These are phyloP conservation scores for Penicillium decumbens DNA, from an alignment of 2,329 filamentous ascomycete genomes.

Conservation along the genomic window DNA sequence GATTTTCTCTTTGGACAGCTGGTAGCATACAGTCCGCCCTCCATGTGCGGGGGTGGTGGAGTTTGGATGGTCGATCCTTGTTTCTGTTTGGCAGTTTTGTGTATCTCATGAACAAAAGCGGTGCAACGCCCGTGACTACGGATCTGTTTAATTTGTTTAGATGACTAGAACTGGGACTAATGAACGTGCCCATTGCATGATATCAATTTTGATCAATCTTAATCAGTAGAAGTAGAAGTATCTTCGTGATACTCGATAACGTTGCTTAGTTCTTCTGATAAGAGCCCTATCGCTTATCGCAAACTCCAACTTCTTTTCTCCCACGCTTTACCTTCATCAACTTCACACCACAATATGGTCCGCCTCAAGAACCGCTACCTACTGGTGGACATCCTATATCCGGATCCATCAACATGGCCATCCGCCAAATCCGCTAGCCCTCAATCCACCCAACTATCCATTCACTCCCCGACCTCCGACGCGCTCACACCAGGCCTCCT, in stretches of 20 bases:
- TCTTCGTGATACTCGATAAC: too few relatives aligned
- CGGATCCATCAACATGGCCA: constrained; percentile 48
- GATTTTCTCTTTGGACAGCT: constrained; percentile 27
- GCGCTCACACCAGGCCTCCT: constrained; percentile 63
- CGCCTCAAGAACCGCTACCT: constrained; percentile 95
- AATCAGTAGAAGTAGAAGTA: background rate
- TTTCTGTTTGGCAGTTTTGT: constrained; percentile 28
- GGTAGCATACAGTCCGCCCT: constrained; percentile 33
- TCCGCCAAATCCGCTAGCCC: constrained; percentile 29
- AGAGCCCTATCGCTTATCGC: constrained; percentile 15
- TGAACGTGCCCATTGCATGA: constrained; percentile 18
- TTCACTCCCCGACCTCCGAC: constrained; percentile 74
- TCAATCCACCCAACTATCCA: constrained; percentile 58
- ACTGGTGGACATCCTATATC: constrained; percentile 89
- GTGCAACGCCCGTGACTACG: constrained; percentile 23
- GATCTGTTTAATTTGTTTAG: constrained; percentile 27
- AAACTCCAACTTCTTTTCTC: constrained; percentile 8
- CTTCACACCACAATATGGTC: constrained; percentile 62
- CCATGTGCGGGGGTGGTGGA: constrained; percentile 29
- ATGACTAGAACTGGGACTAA: constrained; percentile 28
- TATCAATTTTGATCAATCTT: background rate
- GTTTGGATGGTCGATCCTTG: constrained; percentile 33
- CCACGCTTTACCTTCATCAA: background rate
- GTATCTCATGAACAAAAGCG: constrained; percentile 20
- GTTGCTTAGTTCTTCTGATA: background rate